Evolutionary conservation across 78 protist species (phyloP).

Genomic region (Dictyostelium firmibasis): DNA sequence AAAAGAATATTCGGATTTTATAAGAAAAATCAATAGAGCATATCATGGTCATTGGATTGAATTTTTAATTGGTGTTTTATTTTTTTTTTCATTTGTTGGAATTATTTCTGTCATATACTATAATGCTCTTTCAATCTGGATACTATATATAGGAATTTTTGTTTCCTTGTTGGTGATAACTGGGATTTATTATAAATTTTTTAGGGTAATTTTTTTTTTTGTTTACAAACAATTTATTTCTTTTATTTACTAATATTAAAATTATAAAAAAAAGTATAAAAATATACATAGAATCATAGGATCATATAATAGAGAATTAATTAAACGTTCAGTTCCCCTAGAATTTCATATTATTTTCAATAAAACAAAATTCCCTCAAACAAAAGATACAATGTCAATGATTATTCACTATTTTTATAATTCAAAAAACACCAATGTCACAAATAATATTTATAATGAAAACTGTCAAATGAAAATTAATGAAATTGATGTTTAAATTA

Average conservation of each 20-base stretch:
- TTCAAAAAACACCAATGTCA: neutral
- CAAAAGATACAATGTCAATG: neutral
- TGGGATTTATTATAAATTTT: no score
- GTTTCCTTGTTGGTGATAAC: no score
- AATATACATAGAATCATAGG: neutral
- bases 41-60: neutral
- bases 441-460: neutral
- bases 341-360: neutral
- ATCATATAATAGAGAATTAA: neutral
- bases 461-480: neutral
- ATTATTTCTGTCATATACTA: no score
- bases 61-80: neutral
- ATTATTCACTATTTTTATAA: neutral
- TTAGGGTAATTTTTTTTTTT: no score
- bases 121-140: no score
- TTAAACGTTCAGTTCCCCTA: neutral
- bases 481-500: neutral
- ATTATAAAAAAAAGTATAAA: neutral
- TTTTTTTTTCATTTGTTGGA: no score
- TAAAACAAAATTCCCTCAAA: neutral
- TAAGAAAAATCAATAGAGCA: neutral
- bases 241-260: no score
- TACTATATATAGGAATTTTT: no score
- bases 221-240: no score
- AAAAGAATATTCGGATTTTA: neutral